A percentile compares a stretch with the other conserved stretches of the same genome.
Conservation (phyloP, 2,329 filamentous ascomycete genomes). For the Talaromyces sp. region DNA sequence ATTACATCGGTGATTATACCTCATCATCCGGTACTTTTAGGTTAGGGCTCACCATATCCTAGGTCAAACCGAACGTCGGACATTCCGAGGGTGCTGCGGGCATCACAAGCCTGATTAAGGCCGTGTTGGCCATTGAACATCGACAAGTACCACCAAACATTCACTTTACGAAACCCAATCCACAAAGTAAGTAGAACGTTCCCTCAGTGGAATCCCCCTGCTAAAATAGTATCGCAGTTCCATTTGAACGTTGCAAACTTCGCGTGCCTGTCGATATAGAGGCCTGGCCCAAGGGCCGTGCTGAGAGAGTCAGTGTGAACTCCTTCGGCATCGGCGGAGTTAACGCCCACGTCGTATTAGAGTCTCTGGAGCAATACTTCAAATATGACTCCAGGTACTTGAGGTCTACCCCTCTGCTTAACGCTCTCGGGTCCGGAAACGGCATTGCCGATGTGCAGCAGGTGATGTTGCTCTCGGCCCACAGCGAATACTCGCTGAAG, state of each 20-base stretch:
- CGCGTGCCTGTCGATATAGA: slow-evolving; percentile 9
- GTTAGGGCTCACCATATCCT: background rate
- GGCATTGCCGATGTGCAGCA: background rate
- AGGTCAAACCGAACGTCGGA: slow-evolving; percentile 26
- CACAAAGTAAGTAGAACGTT: slow-evolving; percentile 9
- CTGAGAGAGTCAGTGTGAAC: slow-evolving; percentile 31
- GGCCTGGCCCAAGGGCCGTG: slow-evolving; percentile 7
- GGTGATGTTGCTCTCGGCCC: background rate
- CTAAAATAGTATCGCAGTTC: slow-evolving; percentile 1
- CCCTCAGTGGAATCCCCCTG: background rate
- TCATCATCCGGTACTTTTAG: no score
- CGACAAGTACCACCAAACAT: slow-evolving; percentile 19
- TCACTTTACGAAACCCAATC: slow-evolving; percentile 28
- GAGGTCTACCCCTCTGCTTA: background rate
- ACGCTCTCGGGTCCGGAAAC: background rate
- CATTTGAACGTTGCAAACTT: slow-evolving; percentile 10
- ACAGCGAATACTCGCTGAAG: background rate
- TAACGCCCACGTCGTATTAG: slow-evolving; percentile 34
- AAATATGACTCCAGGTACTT: background rate
- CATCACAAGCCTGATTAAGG: slow-evolving; percentile 21
- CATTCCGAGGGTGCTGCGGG: slow-evolving; percentile 22
- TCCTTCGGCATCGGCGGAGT: slow-evolving; percentile 46
- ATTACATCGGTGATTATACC: slow-evolving; percentile 12
- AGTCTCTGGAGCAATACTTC: background rate
- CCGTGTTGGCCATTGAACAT: slow-evolving; percentile 16